Evolutionary conservation across 164 flowering plant species (phyloP), one percentile per base, ranked within the genome.

Genomic region (Cinnamomum micranthum): DNA sequence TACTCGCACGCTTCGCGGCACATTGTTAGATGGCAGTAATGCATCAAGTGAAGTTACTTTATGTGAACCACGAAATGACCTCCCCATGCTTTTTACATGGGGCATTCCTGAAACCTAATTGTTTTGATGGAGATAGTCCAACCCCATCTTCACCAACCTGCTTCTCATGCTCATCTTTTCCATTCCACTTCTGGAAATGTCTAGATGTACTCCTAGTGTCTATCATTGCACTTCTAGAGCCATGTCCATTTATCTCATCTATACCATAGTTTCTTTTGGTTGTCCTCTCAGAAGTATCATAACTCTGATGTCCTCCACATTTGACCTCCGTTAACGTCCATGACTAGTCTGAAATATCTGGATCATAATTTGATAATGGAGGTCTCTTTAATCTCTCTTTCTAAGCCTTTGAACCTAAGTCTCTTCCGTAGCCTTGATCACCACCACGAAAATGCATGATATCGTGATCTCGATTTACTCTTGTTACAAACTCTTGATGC

Each of bases 381-480:
- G 79, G 63, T 12, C 70, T 63, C 41, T 67, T 73, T 25, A 69
- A 63, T 63, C 67, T 72, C 63, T 81, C 84, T 33, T 74, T 73
- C 60, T 75, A 75, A 72, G 50, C 69, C 31, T 71, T 31, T 15
- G 72, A 73, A 72, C 70, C 75, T 51, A 62, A 83, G 52, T 80
- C 85, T 71, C 76, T 68, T 50, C 71, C 77, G 24, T 69, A 79
- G 71, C 31, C 75, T 83, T 77, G 77, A 35, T 35, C 10, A 73
- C 67, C 81, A 25, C 71, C 74, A 31, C 52, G 76, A 11, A 12
- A 4, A 28, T 58, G 69, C 19, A 24, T 68, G 72, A 70, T 77
- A 69, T 73, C 75, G 73, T 20, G 73, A 52, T 73, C 76, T 55
- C 35, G 71, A 72, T 68, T 72, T 52, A 24, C 24, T 73, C 66